phyloP scores from a whole-genome alignment of 495 filamentous ascomycete genomes.

The Penicillium verhagenii region DNA sequence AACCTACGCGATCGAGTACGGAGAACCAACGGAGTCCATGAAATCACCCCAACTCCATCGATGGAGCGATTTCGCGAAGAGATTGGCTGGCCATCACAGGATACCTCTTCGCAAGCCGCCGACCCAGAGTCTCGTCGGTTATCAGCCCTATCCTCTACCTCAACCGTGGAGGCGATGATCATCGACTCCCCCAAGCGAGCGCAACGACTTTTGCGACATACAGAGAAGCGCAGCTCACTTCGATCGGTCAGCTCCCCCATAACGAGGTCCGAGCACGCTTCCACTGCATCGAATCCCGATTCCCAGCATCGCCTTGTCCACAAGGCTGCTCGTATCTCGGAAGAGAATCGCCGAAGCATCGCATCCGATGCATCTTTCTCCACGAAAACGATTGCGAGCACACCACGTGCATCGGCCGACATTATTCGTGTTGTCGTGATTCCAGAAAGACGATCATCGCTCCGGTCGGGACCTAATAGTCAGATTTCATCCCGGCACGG shows the following conservation, averaged over 20 bases:
- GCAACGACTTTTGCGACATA: conserved; percentile 60
- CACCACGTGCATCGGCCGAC: conserved; percentile 48
- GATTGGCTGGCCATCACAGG: conserved; percentile 43
- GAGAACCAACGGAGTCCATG: conserved; percentile 22
- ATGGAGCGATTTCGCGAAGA: conserved; percentile 41
- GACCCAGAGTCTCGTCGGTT: conserved; percentile 45
- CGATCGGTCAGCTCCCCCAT: conserved; percentile 53
- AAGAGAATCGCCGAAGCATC: conserved; percentile 54
- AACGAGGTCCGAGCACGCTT: conserved; percentile 42
- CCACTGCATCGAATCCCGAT: conserved; percentile 39
- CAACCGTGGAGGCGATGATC: conserved; percentile 71
- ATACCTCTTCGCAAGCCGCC: conserved; percentile 18
- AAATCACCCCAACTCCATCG: conserved; percentile 25
- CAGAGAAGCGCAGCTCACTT: conserved; percentile 61
- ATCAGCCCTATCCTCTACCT: conserved; percentile 64
- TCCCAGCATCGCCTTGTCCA: conserved; percentile 49
- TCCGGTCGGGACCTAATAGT: conserved; percentile 50
- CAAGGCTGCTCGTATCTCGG: conserved; percentile 46
- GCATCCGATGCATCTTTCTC: conserved; percentile 57
- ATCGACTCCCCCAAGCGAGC: conserved; percentile 57
- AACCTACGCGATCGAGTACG: conserved; percentile 37
- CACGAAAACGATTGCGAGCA: conserved; percentile 47
- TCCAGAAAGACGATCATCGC: conserved; percentile 64
- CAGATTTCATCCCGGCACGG: conserved; percentile 35
- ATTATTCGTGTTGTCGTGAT: conserved; percentile 72